Evolutionary conservation across 495 filamentous ascomycete species (phyloP).

Genomic region (Tuber melanosporum): DNA sequence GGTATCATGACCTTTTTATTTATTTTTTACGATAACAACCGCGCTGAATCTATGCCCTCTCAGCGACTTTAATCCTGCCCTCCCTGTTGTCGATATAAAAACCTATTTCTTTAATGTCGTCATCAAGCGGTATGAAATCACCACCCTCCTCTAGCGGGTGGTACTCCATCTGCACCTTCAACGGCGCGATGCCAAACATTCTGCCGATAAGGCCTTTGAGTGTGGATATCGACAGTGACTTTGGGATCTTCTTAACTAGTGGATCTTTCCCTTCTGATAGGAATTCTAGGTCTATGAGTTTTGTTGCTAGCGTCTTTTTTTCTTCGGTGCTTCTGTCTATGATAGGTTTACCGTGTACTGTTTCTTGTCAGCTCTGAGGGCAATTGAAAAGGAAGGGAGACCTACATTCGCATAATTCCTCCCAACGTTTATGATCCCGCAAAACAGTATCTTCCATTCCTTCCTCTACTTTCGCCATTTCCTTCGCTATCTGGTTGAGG

Average conservation of each 20-base stretch:
- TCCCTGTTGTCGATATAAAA: slow-evolving; percentile 69
- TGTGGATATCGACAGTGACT: slow-evolving; percentile 67
- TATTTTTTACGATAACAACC: background rate
- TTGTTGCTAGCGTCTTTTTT: slow-evolving; percentile 24
- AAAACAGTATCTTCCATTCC: slow-evolving; percentile 52
- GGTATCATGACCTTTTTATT: background rate
- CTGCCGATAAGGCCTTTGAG: slow-evolving; percentile 70
- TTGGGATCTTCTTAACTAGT: slow-evolving; percentile 58
- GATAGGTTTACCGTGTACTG: slow-evolving; percentile 31
- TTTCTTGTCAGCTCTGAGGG: background rate
- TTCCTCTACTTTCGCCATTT: slow-evolving; percentile 56
- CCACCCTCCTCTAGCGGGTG: slow-evolving; percentile 68
- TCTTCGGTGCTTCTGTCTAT: slow-evolving; percentile 59
- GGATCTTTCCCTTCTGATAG: background rate
- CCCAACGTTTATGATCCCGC: slow-evolving; percentile 59
- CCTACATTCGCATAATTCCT: slow-evolving; percentile 56
- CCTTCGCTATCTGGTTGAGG: slow-evolving; percentile 68
- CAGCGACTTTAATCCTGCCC: slow-evolving; percentile 57
- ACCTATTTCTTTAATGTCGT: slow-evolving; percentile 72
- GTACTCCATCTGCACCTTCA: slow-evolving; percentile 58
- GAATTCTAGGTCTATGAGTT: slow-evolving; percentile 28
- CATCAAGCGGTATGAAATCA: slow-evolving; percentile 52
- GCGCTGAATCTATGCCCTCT: background rate
- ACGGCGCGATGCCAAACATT: slow-evolving; percentile 59
- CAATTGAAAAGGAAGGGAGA: background rate